Evolutionary conservation across 768 basidiomycete species (phyloP), one percentile per base, ranked within the genome.

Genomic region (Lactarius evosmus): DNA sequence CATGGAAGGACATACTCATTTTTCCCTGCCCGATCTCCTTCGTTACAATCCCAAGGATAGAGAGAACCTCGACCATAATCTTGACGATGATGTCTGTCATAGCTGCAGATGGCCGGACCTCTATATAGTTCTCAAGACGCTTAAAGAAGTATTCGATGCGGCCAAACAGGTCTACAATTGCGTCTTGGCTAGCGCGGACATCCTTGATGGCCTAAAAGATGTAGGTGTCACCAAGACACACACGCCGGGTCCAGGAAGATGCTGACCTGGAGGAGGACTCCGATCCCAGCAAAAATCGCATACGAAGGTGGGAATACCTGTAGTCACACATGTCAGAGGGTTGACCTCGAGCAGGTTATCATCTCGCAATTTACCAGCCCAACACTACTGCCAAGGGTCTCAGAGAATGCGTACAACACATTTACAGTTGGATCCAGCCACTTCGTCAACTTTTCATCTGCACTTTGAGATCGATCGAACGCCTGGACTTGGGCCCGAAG

Each of bases 181-280:
- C 11, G n/a, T n/a, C n/a, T n/a, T n/a, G n/a, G n/a, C n/a, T n/a
- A n/a, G n/a, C n/a, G n/a, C n/a, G n/a, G n/a, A 36, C 38, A 40
- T 41, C 29, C 22, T 32, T 38, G n/a, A 38, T 50, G 7, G 50
- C 38, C 58, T 60, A 17, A 51, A 6, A 4, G 19, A 14, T 19
- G n/a, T 11, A 19, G 19, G 27, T 16, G 25, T 49, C 22, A 49
- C 27, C n/a, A 40, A 11, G 17, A 5, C 11, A 29, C 11, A 38
- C 29, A 2, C 6, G 6, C 29, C 14, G 17, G 53, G 14, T 56
- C 3, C 25, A 33, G 29, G 25, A 27, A 30, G 2, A 44, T 14
- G 29, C 25, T 9, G 22, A 62, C 55, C 40, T 12, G n/a, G 36
- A 61, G 53, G 9, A 41, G 62, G n/a, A n/a, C n/a, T n/a, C n/a